Evolutionary conservation across 1,139 yeast species (phyloP).

Genomic region (Lodderomyces margitis): DNA sequence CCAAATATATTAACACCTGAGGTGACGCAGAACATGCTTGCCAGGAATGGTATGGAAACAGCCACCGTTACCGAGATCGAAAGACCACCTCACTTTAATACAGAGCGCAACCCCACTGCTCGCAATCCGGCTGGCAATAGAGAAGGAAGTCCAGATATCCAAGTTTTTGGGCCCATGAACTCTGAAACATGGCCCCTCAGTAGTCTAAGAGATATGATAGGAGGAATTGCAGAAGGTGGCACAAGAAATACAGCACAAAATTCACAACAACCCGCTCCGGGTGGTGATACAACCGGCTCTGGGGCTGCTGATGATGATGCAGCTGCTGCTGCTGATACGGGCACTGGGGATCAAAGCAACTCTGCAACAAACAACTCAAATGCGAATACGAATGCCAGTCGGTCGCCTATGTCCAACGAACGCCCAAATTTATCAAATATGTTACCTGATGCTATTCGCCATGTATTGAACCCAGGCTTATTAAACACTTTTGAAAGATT

Average conservation of each 20-base stretch:
- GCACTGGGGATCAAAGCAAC: background rate
- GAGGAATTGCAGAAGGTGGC: background rate
- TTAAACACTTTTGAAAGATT: slow-evolving; percentile 8
- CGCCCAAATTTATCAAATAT: background rate
- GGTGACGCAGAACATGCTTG: slow-evolving; percentile 37
- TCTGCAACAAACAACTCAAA: background rate
- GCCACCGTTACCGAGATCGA: slow-evolving; percentile 20
- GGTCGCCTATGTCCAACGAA: background rate
- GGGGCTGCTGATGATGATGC: too few relatives aligned
- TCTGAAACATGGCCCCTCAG: background rate
- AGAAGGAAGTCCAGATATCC: background rate
- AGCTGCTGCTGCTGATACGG: too few relatives aligned
- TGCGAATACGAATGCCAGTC: background rate
- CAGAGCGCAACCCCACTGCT: background rate
- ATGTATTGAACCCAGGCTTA: slow-evolving; percentile 7
- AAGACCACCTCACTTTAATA: background rate
- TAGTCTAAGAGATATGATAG: background rate
- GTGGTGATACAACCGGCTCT: background rate
- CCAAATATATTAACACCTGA: slow-evolving; percentile 43
- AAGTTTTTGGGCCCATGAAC: background rate
- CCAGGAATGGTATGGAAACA: slow-evolving; percentile 29
- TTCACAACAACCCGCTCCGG: background rate
- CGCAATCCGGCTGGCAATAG: background rate
- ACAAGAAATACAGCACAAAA: background rate
- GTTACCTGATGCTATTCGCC: slow-evolving; percentile 7